A percentile compares a stretch with the other conserved stretches of the same genome.
Evolutionary conservation across 768 basidiomycete genomes (phyloP).

Genomic region (Sporobolomyces pararoseus): DNA sequence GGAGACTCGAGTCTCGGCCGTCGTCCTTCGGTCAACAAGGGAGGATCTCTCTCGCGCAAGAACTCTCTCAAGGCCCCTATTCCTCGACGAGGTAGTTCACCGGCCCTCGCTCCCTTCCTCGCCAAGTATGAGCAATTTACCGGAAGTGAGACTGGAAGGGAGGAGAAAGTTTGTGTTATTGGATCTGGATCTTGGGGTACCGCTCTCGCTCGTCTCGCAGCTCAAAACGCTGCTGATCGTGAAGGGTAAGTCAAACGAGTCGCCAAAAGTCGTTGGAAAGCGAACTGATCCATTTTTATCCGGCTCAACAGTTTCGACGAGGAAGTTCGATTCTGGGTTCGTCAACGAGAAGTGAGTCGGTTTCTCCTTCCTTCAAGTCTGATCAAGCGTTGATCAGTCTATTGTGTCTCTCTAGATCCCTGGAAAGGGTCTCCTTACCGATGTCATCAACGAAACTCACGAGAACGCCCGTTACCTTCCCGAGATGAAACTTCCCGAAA

Average conservation of each 20-base stretch:
- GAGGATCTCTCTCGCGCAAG: conserved; percentile 36
- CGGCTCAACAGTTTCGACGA: conserved; percentile 25
- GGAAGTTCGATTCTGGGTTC: conserved; percentile 42
- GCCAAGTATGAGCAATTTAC: conserved; percentile 41
- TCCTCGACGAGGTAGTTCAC: conserved; percentile 31
- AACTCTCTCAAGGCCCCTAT: conserved; percentile 33
- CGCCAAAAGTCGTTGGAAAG: neutral
- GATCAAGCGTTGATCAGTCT: neutral
- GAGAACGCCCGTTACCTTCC: conserved; percentile 53
- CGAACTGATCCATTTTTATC: neutral
- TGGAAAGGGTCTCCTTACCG: conserved; percentile 47
- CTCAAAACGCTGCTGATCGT: conserved; percentile 36
- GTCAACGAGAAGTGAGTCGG: conserved; percentile 38
- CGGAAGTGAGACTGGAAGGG: conserved; percentile 17
- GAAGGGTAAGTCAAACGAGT: conserved; percentile 15
- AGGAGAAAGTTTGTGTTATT: conserved; percentile 39
- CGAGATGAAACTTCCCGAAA: conserved; percentile 49
- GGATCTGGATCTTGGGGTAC: conserved; percentile 41
- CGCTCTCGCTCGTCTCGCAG: conserved; percentile 39
- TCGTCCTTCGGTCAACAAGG: conserved; percentile 20
- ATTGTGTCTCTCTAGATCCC: conserved; percentile 18
- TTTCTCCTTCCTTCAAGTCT: neutral
- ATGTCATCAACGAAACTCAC: conserved; percentile 53
- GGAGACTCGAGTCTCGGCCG: conserved; percentile 4
- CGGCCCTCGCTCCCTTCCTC: conserved; percentile 39